Conservation (phyloP, 805 yeast genomes). For the Zygosaccharomyces bisporus region DNA sequence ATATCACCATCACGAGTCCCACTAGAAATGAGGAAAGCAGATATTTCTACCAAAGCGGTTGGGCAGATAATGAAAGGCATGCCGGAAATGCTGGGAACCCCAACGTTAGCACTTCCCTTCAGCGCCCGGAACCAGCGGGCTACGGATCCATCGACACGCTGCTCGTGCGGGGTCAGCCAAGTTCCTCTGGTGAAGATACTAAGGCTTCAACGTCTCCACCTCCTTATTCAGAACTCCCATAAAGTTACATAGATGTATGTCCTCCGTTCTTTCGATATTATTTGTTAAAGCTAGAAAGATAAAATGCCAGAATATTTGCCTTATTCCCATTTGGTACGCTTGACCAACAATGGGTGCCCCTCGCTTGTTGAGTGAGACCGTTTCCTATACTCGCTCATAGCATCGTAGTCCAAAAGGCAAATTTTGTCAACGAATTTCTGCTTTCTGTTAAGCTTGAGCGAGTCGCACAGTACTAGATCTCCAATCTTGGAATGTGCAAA, state of each 20-base stretch:
- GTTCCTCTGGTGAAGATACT: slow-evolving; percentile 7
- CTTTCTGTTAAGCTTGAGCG: slow-evolving; percentile 14
- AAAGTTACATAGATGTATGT: neutral
- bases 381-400: slow-evolving; percentile 9
- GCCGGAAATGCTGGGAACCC: slow-evolving; percentile 4
- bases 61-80: slow-evolving; percentile 31
- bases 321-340: slow-evolving; percentile 13
- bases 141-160: slow-evolving; percentile 10
- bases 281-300: neutral
- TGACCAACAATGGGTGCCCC: slow-evolving; percentile 6
- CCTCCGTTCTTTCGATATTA: neutral
- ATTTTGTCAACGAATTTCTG: slow-evolving; percentile 24
- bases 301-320: neutral
- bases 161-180: slow-evolving; percentile 10
- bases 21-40: slow-evolving; percentile 26
- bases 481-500: slow-evolving; percentile 21
- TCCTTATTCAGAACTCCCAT: slow-evolving; percentile 19
- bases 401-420: slow-evolving; percentile 17
- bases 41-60: slow-evolving; percentile 33
- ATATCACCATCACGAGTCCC: slow-evolving; percentile 39
- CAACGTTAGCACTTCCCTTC: neutral
- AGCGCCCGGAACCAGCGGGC: slow-evolving; percentile 1
- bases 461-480: slow-evolving; percentile 19
- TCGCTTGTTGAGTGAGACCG: slow-evolving; percentile 6
- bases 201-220: slow-evolving; percentile 14